A percentile compares a stretch with the other conserved stretches of the same genome.
These are phyloP conservation scores for Alisma plantagoaquatica DNA, from an alignment of 106 monocot species.

Conservation along the genomic window DNA sequence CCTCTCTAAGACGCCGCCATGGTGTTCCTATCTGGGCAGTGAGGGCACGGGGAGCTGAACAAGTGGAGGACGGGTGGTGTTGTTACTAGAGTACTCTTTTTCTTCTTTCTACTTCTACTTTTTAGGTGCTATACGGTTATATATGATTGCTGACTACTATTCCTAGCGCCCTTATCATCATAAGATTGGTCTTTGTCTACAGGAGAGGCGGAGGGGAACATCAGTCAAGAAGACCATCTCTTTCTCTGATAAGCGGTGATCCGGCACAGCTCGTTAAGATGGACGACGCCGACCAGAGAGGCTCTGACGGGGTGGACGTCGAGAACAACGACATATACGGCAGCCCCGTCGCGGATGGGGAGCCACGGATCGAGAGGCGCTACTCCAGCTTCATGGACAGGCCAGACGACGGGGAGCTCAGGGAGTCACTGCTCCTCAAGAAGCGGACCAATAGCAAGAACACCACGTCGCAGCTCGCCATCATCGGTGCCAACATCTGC, in stretches of 20 bases:
- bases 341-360: background rate
- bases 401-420: background rate
- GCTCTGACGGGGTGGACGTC: background rate
- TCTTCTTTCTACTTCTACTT: no score
- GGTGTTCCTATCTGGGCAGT: no score
- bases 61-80: no score
- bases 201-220: background rate
- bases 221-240: background rate
- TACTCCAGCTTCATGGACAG: background rate
- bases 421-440: background rate
- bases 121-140: no score
- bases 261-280: background rate
- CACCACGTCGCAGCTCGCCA: constrained; percentile 8
- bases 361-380: background rate
- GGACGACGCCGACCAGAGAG: background rate
- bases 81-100: no score
- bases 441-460: constrained; percentile 3
- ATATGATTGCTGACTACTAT: no score
- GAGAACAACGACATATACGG: no score
- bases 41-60: no score
- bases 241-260: background rate
- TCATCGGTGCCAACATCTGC: constrained; percentile 46
- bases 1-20: no score
- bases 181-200: background rate
- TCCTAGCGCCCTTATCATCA: background rate